A percentile compares a stretch with the other conserved stretches of the same genome.
Conservation (phyloP, 345 rosid species). For the Bruguiera parviflora region DNA sequence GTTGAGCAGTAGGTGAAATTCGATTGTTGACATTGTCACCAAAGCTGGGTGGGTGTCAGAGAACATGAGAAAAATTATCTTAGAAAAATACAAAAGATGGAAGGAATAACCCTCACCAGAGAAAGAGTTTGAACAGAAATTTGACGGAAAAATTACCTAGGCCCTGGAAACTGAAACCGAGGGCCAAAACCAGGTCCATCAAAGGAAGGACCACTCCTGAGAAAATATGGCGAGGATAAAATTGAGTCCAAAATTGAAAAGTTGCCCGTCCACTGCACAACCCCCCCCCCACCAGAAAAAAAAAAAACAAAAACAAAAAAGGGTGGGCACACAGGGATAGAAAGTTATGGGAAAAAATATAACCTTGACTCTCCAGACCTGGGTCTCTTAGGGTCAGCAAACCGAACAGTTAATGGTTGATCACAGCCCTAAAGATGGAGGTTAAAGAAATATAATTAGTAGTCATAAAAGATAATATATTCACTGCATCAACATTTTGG, state of each 20-base stretch:
- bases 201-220: slow-evolving; percentile 57
- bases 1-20: slow-evolving; percentile 55
- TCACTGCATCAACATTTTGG: too few species aligned
- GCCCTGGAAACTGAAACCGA: slow-evolving; percentile 59
- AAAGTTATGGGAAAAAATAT: not conserved
- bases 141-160: slow-evolving; percentile 39
- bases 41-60: slow-evolving; percentile 53
- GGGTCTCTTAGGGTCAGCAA: slow-evolving; percentile 99
- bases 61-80: slow-evolving; percentile 8
- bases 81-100: not conserved
- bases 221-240: slow-evolving; percentile 18
- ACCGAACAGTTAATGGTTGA: slow-evolving; percentile 95
- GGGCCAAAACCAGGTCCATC: slow-evolving; percentile 76
- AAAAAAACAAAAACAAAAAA: too few species aligned
- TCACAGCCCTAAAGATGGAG: slow-evolving; percentile 67
- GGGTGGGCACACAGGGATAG: not conserved
- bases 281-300: too few species aligned
- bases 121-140: slow-evolving; percentile 15
- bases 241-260: slow-evolving; percentile 9
- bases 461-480: slow-evolving; percentile 2
- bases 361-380: slow-evolving; percentile 86
- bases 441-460: slow-evolving; percentile 5
- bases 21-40: slow-evolving; percentile 41
- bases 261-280: not conserved
- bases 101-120: not conserved